Conservation (phyloP, 305 asterid species). For the Fraxinus floribunda region DNA sequence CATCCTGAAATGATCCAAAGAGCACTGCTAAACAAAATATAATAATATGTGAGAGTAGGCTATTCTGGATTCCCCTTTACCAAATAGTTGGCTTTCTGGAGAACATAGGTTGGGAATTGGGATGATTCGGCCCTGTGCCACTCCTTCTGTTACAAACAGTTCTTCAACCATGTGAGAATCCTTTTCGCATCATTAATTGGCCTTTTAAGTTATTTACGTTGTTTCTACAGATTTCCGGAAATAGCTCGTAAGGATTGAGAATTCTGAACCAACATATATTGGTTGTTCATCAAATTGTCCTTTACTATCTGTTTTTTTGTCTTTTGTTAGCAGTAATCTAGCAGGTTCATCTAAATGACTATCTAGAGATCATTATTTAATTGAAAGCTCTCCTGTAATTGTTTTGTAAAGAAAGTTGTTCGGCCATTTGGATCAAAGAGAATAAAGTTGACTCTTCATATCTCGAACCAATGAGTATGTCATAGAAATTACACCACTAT, state of each 20-base stretch:
- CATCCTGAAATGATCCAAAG: not conserved
- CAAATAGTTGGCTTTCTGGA: not conserved
- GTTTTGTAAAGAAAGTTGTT: not conserved
- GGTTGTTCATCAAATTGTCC: not conserved
- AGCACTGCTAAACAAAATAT: not conserved
- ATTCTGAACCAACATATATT: not conserved
- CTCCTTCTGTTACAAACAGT: not conserved
- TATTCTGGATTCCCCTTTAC: not conserved
- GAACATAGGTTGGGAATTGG: not conserved
- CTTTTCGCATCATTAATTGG: not conserved
- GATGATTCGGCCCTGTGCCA: not conserved
- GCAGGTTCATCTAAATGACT: not conserved
- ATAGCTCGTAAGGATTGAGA: slow-evolving; percentile 6
- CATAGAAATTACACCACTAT: not conserved
- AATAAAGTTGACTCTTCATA: slow-evolving; percentile 6
- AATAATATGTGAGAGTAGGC: not conserved
- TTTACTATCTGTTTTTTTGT: not conserved
- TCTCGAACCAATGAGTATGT: not conserved
- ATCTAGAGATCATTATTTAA: not conserved
- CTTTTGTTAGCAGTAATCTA: not conserved
- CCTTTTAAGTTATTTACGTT: not conserved
- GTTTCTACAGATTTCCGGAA: not conserved
- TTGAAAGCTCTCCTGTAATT: not conserved
- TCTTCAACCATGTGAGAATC: not conserved
- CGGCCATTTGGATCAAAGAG: not conserved